These are phyloP conservation scores for Pythium coloratum DNA, from an alignment of 352 stramenopile genomes.

Conservation along the genomic window DNA sequence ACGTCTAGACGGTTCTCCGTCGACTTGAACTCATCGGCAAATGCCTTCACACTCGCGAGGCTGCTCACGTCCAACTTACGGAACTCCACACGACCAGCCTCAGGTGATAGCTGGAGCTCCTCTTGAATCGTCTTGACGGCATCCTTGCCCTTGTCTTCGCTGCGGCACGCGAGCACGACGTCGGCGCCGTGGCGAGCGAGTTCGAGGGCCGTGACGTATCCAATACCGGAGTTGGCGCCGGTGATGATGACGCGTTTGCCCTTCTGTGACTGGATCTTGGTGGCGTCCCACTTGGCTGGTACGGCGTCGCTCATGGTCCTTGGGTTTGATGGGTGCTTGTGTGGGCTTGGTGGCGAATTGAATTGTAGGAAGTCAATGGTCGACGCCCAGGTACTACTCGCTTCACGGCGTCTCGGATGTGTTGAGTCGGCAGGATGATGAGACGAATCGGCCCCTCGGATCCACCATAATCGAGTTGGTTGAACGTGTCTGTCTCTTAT, in stretches of 20 bases:
- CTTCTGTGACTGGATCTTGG: conserved; percentile 6
- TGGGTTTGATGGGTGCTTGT: too few species aligned
- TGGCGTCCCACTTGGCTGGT: conserved; percentile 4
- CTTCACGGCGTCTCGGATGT: too few species aligned
- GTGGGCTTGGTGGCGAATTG: too few species aligned
- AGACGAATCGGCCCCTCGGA: too few species aligned
- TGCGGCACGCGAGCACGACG: conserved; percentile 6
- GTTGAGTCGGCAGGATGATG: too few species aligned
- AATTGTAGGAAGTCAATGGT: too few species aligned
- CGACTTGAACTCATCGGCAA: not conserved
- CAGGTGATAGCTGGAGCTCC: not conserved
- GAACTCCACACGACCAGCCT: not conserved
- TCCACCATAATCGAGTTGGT: too few species aligned
- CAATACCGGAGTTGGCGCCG: conserved; percentile 75
- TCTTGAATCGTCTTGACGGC: not conserved
- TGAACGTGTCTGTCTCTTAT: too few species aligned
- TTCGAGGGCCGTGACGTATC: conserved; percentile 73
- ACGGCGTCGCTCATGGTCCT: not conserved
- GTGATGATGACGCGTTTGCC: conserved; percentile 79
- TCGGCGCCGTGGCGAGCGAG: conserved; percentile 69
- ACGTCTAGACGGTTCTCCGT: not conserved
- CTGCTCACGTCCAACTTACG: not conserved
- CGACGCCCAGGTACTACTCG: too few species aligned
- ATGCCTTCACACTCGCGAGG: not conserved
- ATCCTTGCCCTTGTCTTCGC: not conserved